Percentiles rank a stretch among this genome's conserved stretches.
These are phyloP conservation scores for Suillus brevipes DNA, from an alignment of 768 basidiomycete genomes.

Conservation along the genomic window DNA sequence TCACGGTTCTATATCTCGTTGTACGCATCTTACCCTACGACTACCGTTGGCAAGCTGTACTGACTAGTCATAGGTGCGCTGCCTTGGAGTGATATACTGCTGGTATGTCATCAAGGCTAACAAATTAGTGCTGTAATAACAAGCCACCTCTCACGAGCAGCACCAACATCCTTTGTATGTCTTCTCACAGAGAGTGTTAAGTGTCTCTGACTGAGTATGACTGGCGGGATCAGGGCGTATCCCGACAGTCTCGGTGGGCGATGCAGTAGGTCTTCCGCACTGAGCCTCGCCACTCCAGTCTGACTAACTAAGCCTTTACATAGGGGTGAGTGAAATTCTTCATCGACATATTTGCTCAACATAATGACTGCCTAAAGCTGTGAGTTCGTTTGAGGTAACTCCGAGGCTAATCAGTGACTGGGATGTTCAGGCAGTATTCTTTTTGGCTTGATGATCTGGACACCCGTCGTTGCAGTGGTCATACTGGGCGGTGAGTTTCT, in stretches of 20 bases:
- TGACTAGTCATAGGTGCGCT: neutral
- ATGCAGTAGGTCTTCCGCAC: neutral
- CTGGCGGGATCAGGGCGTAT: neutral
- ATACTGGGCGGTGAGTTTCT: neutral
- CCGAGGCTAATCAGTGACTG: neutral
- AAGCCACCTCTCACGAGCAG: neutral
- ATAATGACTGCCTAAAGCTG: neutral
- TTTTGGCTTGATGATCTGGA: accelerated
- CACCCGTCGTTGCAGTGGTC: neutral
- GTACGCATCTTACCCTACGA: neutral
- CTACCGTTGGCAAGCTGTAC: neutral
- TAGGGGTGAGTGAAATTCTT: neutral
- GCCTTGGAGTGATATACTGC: neutral
- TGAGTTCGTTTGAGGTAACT: neutral
- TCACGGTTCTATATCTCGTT: neutral
- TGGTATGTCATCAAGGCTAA: neutral
- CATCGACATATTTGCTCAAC: neutral
- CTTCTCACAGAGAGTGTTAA: neutral
- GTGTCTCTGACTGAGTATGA: too few relatives aligned
- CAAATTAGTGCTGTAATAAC: neutral
- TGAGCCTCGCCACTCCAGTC: neutral
- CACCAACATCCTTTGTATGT: neutral
- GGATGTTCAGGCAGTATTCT: neutral
- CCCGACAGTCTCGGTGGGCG: neutral
- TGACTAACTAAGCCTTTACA: neutral